Conservation (phyloP, 176 grass and related monocot genomes). For the Oryza punctata region DNA sequence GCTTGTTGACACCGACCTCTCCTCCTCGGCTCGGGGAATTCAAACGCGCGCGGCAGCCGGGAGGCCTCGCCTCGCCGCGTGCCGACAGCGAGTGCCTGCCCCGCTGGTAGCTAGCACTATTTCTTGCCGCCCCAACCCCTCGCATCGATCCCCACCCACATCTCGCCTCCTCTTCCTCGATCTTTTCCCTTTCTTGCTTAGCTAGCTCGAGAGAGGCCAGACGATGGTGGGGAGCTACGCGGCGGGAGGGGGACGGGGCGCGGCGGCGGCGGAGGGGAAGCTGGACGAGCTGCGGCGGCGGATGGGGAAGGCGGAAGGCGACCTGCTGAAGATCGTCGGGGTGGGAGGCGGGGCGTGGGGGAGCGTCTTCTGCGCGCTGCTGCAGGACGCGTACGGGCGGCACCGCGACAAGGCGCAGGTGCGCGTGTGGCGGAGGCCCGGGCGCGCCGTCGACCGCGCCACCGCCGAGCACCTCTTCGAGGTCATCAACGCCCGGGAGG, state of each 20-base stretch:
- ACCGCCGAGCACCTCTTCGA: slow-evolving; percentile 92
- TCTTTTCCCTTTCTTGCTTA: neutral
- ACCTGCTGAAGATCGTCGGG: slow-evolving; percentile 68
- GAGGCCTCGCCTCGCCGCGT: neutral
- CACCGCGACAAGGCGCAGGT: slow-evolving; percentile 84
- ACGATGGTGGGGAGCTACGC: slow-evolving; percentile 53
- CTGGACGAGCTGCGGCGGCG: slow-evolving; percentile 77
- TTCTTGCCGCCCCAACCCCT: slow-evolving; percentile 17
- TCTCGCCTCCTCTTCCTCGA: neutral
- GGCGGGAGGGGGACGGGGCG: neutral
- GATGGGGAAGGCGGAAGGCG: slow-evolving; percentile 71
- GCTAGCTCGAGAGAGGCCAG: no score
- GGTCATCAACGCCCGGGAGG: slow-evolving; percentile 92
- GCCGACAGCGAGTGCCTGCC: slow-evolving; percentile 20
- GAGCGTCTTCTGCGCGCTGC: slow-evolving; percentile 77
- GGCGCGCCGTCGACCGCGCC: slow-evolving; percentile 74
- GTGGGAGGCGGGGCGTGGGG: slow-evolving; percentile 93
- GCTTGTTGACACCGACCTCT: slow-evolving; percentile 36
- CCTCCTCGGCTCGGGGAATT: slow-evolving; percentile 1
- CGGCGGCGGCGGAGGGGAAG: slow-evolving; percentile 54
- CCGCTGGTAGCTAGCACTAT: no score
- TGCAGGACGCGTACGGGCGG: slow-evolving; percentile 88
- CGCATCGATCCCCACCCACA: slow-evolving; percentile 36
- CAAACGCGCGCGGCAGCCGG: slow-evolving; percentile 14
- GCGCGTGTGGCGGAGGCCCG: slow-evolving; percentile 70